A percentile compares a stretch with the other conserved stretches of the same genome.
Conservation (phyloP, 805 yeast genomes). For the Schwanniomyces polymorphus region DNA sequence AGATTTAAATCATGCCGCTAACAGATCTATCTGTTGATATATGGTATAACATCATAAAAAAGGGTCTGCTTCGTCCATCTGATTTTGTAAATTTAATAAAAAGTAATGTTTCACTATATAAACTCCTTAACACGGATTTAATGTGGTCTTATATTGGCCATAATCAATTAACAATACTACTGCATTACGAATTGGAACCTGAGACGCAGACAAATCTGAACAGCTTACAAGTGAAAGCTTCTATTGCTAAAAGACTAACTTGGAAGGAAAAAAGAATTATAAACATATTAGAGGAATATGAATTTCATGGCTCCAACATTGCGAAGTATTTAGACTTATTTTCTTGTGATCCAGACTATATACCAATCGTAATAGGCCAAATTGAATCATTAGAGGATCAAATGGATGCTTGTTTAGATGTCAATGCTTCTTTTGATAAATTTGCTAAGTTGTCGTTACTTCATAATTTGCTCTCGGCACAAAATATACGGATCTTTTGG, state of each 20-base stretch:
- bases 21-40: slow-evolving; percentile 13
- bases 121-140: neutral
- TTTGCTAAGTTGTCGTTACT: slow-evolving; percentile 8
- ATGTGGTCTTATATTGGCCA: neutral
- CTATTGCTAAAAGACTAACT: neutral
- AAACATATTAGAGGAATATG: neutral
- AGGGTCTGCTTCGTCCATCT: slow-evolving; percentile 5
- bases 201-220: neutral
- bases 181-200: neutral
- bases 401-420: neutral
- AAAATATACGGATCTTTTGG: slow-evolving; percentile 14
- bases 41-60: slow-evolving; percentile 13
- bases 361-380: slow-evolving; percentile 12
- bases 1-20: neutral
- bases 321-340: slow-evolving; percentile 9
- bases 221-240: neutral
- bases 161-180: neutral
- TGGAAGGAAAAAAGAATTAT: neutral
- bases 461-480: slow-evolving; percentile 13
- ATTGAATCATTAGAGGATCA: neutral
- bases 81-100: slow-evolving; percentile 11
- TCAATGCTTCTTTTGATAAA: neutral
- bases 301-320: slow-evolving; percentile 6
- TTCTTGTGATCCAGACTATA: slow-evolving; percentile 9
- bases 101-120: slow-evolving; percentile 3